Percentiles rank a stretch among this genome's conserved stretches.
Conservation (phyloP, 78 protist genomes). For the Dictyostelium brefeldianum region DNA sequence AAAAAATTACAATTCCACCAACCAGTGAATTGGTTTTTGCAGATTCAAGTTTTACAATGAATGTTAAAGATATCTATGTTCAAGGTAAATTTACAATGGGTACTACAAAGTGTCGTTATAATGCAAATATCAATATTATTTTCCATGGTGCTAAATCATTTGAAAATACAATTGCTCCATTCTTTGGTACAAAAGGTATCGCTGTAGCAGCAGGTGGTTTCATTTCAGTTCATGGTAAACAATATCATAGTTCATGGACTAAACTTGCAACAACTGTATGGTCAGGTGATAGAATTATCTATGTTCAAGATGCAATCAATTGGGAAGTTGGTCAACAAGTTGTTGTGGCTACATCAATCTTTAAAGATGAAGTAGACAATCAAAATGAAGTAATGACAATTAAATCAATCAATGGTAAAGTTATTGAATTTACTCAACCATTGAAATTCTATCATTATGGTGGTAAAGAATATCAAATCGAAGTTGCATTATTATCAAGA, state of each 20-base stretch:
- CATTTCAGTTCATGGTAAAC: conserved; percentile 72
- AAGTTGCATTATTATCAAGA: conserved; percentile 82
- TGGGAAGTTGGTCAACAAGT: conserved; percentile 88
- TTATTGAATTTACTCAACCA: conserved; percentile 35
- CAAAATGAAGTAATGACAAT: conserved; percentile 85
- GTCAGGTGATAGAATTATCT: background rate
- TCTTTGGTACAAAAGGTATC: conserved; percentile 65
- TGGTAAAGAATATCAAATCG: conserved; percentile 86
- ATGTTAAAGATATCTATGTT: conserved; percentile 30
- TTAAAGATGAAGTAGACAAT: conserved; percentile 22
- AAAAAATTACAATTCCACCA: conserved; percentile 33
- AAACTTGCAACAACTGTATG: conserved; percentile 62
- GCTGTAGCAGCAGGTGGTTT: conserved; percentile 37
- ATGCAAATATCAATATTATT: conserved; percentile 5
- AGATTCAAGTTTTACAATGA: conserved; percentile 25
- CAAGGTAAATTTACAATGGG: conserved; percentile 62
- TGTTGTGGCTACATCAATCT: conserved; percentile 77
- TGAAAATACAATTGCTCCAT: conserved; percentile 23
- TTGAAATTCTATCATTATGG: conserved; percentile 68
- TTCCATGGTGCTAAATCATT: conserved; percentile 47
- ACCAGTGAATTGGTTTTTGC: conserved; percentile 28
- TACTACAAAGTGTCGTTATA: conserved; percentile 32
- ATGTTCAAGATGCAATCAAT: conserved; percentile 70
- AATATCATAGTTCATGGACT: conserved; percentile 84
- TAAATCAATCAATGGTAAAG: conserved; percentile 29